phyloP scores from a whole-genome alignment of 2,329 filamentous ascomycete genomes.

The Hypoxylon sp. region DNA sequence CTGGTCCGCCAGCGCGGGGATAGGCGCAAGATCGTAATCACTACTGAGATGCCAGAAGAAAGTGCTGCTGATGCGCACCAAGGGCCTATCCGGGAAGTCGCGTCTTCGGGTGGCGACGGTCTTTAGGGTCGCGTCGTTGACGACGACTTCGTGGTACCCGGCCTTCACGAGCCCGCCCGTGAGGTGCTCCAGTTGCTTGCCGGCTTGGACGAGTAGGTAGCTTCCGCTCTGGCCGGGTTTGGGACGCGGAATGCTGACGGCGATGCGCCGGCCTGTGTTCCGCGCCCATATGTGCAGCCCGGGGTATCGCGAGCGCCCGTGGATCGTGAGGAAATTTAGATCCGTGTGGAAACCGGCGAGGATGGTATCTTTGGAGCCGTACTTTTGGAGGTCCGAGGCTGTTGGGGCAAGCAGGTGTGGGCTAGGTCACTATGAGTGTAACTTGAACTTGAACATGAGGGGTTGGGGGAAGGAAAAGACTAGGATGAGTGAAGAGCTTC shows the following conservation, averaged over 20 bases:
- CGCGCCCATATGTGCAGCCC: constrained; percentile 75
- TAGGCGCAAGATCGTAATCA: constrained; percentile 68
- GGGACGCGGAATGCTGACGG: constrained; percentile 67
- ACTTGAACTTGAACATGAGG: not conserved
- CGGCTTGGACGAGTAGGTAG: constrained; percentile 72
- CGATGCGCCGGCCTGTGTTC: constrained; percentile 71
- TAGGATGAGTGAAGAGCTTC: constrained; percentile 14
- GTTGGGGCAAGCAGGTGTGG: constrained; percentile 74
- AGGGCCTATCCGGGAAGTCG: constrained; percentile 64
- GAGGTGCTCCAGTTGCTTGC: constrained; percentile 74
- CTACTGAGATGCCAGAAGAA: constrained; percentile 73
- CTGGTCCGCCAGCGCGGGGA: constrained; percentile 63
- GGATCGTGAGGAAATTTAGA: constrained; percentile 76
- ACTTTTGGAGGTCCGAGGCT: constrained; percentile 69
- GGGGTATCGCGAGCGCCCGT: constrained; percentile 73
- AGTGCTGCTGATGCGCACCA: constrained; percentile 71
- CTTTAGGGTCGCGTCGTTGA: constrained; percentile 67
- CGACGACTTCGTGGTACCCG: constrained; percentile 73
- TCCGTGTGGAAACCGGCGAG: constrained; percentile 75
- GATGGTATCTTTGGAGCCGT: constrained; percentile 69
- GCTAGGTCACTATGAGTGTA: constrained; percentile 52
- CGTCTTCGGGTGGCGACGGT: constrained; percentile 61
- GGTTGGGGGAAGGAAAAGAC: constrained; percentile 5
- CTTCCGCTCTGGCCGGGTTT: constrained; percentile 58
- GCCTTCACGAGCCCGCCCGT: constrained; percentile 74